A percentile compares a stretch with the other conserved stretches of the same genome.
These are phyloP conservation scores for Yamadazyma sp. DNA, from an alignment of 1,139 yeast species.

Conservation along the genomic window DNA sequence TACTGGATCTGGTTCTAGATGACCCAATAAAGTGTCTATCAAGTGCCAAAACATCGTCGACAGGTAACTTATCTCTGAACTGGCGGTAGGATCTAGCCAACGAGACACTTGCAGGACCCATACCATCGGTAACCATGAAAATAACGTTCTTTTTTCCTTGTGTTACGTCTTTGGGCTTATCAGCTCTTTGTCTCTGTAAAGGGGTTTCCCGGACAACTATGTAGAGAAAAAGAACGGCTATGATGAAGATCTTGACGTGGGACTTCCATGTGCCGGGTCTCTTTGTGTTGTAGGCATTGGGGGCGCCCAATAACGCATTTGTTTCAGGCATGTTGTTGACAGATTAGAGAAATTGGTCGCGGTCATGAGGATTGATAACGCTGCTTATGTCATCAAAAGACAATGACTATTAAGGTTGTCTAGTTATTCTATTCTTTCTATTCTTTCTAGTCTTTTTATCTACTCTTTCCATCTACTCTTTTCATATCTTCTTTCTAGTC, in stretches of 20 bases:
- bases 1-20: constrained; percentile 73
- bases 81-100: constrained; percentile 73
- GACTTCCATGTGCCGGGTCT: not conserved
- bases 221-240: constrained; percentile 2
- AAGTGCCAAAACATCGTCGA: constrained; percentile 54
- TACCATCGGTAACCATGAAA: constrained; percentile 86
- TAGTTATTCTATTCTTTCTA: too few species aligned
- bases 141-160: constrained; percentile 52
- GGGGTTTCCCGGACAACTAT: constrained; percentile 3
- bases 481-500: too few species aligned
- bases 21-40: constrained; percentile 74
- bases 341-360: too few species aligned
- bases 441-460: too few species aligned
- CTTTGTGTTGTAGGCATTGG: constrained; percentile 3
- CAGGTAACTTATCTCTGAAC: constrained; percentile 47
- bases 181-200: not conserved
- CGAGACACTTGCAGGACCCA: constrained; percentile 84
- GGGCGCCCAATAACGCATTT: constrained; percentile 2
- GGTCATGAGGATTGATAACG: too few species aligned
- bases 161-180: constrained; percentile 6
- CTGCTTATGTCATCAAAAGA: too few species aligned
- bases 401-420: too few species aligned
- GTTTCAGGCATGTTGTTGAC: constrained; percentile 4
- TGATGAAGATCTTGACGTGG: constrained; percentile 4
- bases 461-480: too few species aligned